These are phyloP conservation scores for Pseudocercospora vitis DNA, from an alignment of 2,329 filamentous ascomycete species.

Conservation along the genomic window DNA sequence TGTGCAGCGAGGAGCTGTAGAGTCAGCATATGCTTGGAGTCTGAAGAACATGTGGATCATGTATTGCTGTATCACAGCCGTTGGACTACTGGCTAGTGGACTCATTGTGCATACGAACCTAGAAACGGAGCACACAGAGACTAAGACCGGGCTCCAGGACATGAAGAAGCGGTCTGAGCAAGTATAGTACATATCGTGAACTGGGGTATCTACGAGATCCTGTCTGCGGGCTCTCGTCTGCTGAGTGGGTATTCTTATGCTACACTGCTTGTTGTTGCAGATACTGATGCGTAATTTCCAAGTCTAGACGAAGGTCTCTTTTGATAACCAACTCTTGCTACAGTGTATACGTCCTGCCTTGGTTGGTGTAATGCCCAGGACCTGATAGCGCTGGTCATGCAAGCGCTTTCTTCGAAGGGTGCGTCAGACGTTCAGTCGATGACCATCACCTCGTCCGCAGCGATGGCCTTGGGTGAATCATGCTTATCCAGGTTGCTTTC, in stretches of 20 bases:
- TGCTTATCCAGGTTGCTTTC: background rate
- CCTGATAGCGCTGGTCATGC: too few relatives aligned
- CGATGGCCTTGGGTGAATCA: background rate
- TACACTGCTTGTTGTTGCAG: conserved; percentile 8
- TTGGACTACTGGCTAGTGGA: conserved; percentile 44
- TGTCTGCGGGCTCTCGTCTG: background rate
- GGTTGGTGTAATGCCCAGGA: too few relatives aligned
- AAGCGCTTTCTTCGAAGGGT: too few relatives aligned
- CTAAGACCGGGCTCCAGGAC: conserved; percentile 47
- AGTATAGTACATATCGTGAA: conserved; percentile 9
- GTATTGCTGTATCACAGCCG: conserved; percentile 45
- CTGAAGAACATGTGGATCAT: conserved; percentile 53
- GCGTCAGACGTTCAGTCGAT: background rate
- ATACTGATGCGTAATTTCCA: conserved; percentile 3
- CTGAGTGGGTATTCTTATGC: conserved; percentile 6
- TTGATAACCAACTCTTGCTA: background rate
- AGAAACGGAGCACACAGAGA: conserved; percentile 54
- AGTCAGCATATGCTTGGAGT: conserved; percentile 51
- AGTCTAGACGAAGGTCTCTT: background rate
- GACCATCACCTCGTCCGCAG: background rate
- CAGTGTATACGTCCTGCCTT: too few relatives aligned
- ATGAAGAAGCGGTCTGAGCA: background rate
- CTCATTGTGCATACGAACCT: conserved; percentile 49
- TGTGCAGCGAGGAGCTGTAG: conserved; percentile 43
- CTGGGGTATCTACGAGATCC: conserved; percentile 10